phyloP scores from a whole-genome alignment of 257 asterid genomes.

The Fraxinus quadrangulata region DNA sequence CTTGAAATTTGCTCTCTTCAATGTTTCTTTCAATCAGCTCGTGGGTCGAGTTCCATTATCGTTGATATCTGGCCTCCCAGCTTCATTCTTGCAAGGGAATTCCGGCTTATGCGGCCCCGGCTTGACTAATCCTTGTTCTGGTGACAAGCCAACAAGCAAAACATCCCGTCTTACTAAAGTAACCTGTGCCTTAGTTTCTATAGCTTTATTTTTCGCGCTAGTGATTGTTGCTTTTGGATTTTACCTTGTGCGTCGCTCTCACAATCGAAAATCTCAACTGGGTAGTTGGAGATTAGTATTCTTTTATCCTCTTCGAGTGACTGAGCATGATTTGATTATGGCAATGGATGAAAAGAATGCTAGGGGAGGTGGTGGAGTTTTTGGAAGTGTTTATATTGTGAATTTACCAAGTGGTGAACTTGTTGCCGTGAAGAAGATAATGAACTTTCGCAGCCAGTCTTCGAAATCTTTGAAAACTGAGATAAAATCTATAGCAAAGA shows the following conservation, averaged over 20 bases:
- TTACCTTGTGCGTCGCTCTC: conserved; percentile 37
- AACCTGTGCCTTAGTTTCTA: conserved; percentile 45
- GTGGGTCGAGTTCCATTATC: conserved; percentile 67
- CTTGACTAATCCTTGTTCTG: conserved; percentile 51
- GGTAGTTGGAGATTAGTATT: conserved; percentile 66
- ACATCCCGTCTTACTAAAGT: conserved; percentile 44
- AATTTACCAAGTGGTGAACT: conserved; percentile 75
- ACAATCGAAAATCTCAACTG: conserved; percentile 32
- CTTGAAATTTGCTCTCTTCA: conserved; percentile 80
- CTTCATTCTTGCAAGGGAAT: conserved; percentile 79
- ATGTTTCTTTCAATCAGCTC: conserved; percentile 68
- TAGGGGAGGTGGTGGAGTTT: conserved; percentile 50
- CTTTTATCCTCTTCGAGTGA: conserved; percentile 82
- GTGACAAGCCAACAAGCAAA: conserved; percentile 30
- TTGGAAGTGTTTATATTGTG: conserved; percentile 67
- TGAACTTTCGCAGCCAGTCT: conserved; percentile 48
- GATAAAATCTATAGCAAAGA: conserved; percentile 74
- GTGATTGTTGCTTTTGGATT: conserved; percentile 49
- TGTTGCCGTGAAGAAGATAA: conserved; percentile 66
- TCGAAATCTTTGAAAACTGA: conserved; percentile 62
- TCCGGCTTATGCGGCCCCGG: conserved; percentile 78
- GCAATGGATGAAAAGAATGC: conserved; percentile 68
- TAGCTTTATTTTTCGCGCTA: conserved; percentile 46
- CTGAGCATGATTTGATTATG: conserved; percentile 63
- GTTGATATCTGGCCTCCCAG: conserved; percentile 77